Percentiles rank a stretch among this genome's conserved stretches.
Evolutionary conservation across 2,329 filamentous ascomycete genomes (phyloP).

Genomic region (Didymella pinodella): DNA sequence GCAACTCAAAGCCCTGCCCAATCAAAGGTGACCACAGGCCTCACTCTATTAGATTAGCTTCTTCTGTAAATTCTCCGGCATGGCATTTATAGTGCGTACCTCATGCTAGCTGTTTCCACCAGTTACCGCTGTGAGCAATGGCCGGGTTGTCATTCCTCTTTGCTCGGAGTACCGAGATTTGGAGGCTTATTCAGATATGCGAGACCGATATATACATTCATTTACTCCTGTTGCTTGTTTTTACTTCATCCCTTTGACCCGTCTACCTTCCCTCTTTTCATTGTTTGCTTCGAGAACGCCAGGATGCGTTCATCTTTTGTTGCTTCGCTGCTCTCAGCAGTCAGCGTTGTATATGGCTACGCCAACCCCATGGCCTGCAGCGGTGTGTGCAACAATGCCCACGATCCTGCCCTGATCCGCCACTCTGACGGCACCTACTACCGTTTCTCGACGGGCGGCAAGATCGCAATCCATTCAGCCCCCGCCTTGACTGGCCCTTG

Average conservation of each 20-base stretch:
- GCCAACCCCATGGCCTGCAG: constrained; percentile 52
- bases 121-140: constrained; percentile 1
- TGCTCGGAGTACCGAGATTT: constrained; percentile 3
- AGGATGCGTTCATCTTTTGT: constrained; percentile 34
- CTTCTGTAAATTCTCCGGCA: constrained; percentile 8
- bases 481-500: constrained; percentile 60
- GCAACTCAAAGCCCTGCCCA: constrained; percentile 5
- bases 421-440: constrained; percentile 61
- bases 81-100: constrained; percentile 1
- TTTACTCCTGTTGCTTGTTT: constrained; percentile 2
- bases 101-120: constrained; percentile 12
- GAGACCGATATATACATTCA: constrained; percentile 7
- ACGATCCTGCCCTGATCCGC: constrained; percentile 60
- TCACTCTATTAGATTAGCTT: constrained; percentile 1
- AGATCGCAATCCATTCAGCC: constrained; percentile 60
- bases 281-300: constrained; percentile 15
- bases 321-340: constrained; percentile 30
- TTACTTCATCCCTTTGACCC: neutral
- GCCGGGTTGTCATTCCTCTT: neutral
- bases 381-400: constrained; percentile 55
- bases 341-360: constrained; percentile 43
- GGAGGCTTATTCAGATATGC: neutral
- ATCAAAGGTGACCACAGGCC: constrained; percentile 1
- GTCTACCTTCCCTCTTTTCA: constrained; percentile 1
- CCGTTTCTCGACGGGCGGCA: constrained; percentile 61